Conservation (phyloP, 306 rosid genomes). For the Phaseolus lunatus region DNA sequence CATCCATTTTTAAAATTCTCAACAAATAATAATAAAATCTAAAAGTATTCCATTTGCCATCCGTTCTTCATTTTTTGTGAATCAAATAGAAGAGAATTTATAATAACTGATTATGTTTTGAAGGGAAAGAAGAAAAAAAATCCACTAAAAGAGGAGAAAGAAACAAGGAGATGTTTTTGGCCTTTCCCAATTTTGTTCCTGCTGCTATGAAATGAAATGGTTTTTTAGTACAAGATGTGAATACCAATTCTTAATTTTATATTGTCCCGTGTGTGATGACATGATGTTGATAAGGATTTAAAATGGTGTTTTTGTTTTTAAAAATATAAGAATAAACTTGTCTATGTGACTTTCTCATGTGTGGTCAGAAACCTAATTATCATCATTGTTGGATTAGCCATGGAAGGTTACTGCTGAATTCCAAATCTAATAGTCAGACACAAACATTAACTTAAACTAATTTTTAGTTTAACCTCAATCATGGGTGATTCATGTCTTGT, state of each 20-base stretch:
- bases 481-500: conserved; percentile 18
- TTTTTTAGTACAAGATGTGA: conserved; percentile 12
- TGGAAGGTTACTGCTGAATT: conserved; percentile 27
- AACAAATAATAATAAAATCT: conserved; percentile 47
- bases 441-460: conserved; percentile 15
- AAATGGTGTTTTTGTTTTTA: conserved; percentile 27
- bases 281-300: conserved; percentile 62
- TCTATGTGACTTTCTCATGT: conserved; percentile 22
- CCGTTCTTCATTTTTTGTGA: background rate
- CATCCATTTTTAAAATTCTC: conserved; percentile 49
- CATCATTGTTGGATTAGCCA: conserved; percentile 59
- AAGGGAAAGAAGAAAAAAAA: conserved; percentile 38
- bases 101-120: conserved; percentile 13
- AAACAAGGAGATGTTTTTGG: conserved; percentile 58
- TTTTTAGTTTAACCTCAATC: background rate
- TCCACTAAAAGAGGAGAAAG: conserved; percentile 45
- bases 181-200: conserved; percentile 44
- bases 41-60: conserved; percentile 44
- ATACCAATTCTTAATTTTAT: conserved; percentile 40
- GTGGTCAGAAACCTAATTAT: conserved; percentile 43
- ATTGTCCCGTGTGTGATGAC: conserved; percentile 59
- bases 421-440: conserved; percentile 11
- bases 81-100: background rate
- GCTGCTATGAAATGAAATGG: background rate
- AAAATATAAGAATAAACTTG: conserved; percentile 28